These are phyloP conservation scores for Rhinocladiella mackenziei DNA, from an alignment of 2,329 filamentous ascomycete species.

Conservation along the genomic window DNA sequence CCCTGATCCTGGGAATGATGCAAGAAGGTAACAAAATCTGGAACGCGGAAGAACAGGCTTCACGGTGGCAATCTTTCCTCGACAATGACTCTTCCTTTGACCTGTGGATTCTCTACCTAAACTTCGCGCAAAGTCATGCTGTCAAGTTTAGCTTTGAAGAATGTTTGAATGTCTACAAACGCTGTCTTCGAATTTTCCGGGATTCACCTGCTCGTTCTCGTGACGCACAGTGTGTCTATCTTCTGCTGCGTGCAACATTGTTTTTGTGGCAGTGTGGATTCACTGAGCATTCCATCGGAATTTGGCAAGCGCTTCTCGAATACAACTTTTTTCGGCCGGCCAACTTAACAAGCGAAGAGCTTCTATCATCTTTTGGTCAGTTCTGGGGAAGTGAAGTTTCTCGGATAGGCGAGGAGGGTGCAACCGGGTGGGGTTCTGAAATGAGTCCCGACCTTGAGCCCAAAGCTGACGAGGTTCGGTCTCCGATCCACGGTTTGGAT, in stretches of 20 bases:
- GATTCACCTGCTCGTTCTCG: not conserved
- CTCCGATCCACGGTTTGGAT: conserved; percentile 36
- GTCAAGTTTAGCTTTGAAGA: conserved; percentile 64
- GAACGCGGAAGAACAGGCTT: conserved; percentile 58
- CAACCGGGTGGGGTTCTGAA: conserved; percentile 62
- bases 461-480: conserved; percentile 9
- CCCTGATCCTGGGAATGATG: conserved; percentile 66
- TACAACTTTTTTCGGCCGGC: conserved; percentile 59
- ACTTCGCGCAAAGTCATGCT: conserved; percentile 67
- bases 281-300: conserved; percentile 67
- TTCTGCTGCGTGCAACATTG: conserved; percentile 69
- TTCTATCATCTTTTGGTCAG: conserved; percentile 52
- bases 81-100: conserved; percentile 55
- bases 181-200: conserved; percentile 50
- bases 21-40: conserved; percentile 70
- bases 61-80: conserved; percentile 63
- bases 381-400: conserved; percentile 87
- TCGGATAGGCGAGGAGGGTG: conserved; percentile 69
- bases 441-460: conserved; percentile 16
- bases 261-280: conserved; percentile 76
- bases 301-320: conserved; percentile 82
- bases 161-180: conserved; percentile 56
- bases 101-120: conserved; percentile 70
- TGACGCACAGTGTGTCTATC: conserved; percentile 53
- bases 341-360: conserved; percentile 11